A percentile compares a stretch with the other conserved stretches of the same genome.
phyloP scores from a whole-genome alignment of 306 rosid species.

The Quillaja saponaria region DNA sequence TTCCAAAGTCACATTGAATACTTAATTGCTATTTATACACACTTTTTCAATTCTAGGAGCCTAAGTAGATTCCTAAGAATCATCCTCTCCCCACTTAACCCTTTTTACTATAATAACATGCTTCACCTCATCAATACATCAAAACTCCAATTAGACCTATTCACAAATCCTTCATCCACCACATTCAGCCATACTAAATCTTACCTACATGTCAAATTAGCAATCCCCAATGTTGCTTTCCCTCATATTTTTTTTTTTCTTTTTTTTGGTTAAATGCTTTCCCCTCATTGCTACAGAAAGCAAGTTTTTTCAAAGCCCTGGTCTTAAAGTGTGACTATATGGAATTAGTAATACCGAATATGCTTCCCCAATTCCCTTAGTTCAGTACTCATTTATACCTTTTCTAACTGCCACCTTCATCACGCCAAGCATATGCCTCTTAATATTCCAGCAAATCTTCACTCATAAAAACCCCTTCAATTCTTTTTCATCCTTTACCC shows the following conservation, averaged over 20 bases:
- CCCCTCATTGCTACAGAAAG: too few species aligned
- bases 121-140: slow-evolving; percentile 23
- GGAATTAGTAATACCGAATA: slow-evolving; percentile 55
- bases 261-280: too few species aligned
- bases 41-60: slow-evolving; percentile 30
- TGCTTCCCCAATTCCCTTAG: slow-evolving; percentile 53
- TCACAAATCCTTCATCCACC: too few species aligned
- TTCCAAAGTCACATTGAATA: slow-evolving; percentile 1
- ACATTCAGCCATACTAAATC: neutral
- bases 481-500: slow-evolving; percentile 5
- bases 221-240: slow-evolving; percentile 1
- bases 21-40: slow-evolving; percentile 13
- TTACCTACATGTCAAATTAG: neutral
- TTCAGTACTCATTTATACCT: slow-evolving; percentile 48
- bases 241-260: too few species aligned
- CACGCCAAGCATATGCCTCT: slow-evolving; percentile 81
- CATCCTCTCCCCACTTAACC: slow-evolving; percentile 34
- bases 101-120: slow-evolving; percentile 17
- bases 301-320: slow-evolving; percentile 21
- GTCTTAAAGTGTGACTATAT: slow-evolving; percentile 34
- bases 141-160: slow-evolving; percentile 1
- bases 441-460: slow-evolving; percentile 60
- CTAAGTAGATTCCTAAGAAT: slow-evolving; percentile 51
- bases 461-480: slow-evolving; percentile 33
- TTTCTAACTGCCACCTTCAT: slow-evolving; percentile 49